Conservation (phyloP, 2,329 filamentous ascomycete genomes). For the Trichoderma simmonsii region DNA sequence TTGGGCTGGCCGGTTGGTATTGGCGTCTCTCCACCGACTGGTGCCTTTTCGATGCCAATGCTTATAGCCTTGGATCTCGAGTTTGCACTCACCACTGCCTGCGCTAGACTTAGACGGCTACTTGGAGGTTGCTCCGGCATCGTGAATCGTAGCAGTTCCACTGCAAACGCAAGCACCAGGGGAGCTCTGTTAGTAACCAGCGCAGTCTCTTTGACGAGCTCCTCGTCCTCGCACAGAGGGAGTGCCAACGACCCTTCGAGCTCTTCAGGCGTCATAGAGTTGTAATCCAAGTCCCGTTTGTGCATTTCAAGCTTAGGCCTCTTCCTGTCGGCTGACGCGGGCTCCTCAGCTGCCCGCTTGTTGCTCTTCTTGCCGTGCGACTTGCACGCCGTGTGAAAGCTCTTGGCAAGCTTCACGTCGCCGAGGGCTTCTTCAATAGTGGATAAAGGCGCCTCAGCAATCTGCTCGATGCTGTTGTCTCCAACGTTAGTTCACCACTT, state of each 20-base stretch:
- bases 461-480: slow-evolving; percentile 51
- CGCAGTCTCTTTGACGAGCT: slow-evolving; percentile 53
- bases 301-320: slow-evolving; percentile 34
- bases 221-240: slow-evolving; percentile 56
- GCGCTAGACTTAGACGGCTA: slow-evolving; percentile 77
- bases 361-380: slow-evolving; percentile 43
- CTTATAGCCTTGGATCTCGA: slow-evolving; percentile 72
- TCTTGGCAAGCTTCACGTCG: slow-evolving; percentile 49
- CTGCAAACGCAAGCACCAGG: slow-evolving; percentile 75
- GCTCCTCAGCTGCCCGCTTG: slow-evolving; percentile 31
- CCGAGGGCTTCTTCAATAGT: slow-evolving; percentile 45
- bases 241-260: slow-evolving; percentile 62
- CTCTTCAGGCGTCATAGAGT: slow-evolving; percentile 50
- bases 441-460: slow-evolving; percentile 47
- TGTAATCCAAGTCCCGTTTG: slow-evolving; percentile 37
- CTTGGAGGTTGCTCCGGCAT: slow-evolving; percentile 84
- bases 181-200: slow-evolving; percentile 79
- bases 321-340: slow-evolving; percentile 27
- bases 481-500: not conserved
- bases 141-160: slow-evolving; percentile 70
- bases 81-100: slow-evolving; percentile 80
- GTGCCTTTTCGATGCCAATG: slow-evolving; percentile 66
- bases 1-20: slow-evolving; percentile 74
- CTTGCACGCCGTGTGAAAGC: slow-evolving; percentile 54
- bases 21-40: slow-evolving; percentile 64